Evolutionary conservation across 2,329 filamentous ascomycete genomes (phyloP), one percentile per base, ranked within the genome.

Genomic region (Aureobasidium musti): DNA sequence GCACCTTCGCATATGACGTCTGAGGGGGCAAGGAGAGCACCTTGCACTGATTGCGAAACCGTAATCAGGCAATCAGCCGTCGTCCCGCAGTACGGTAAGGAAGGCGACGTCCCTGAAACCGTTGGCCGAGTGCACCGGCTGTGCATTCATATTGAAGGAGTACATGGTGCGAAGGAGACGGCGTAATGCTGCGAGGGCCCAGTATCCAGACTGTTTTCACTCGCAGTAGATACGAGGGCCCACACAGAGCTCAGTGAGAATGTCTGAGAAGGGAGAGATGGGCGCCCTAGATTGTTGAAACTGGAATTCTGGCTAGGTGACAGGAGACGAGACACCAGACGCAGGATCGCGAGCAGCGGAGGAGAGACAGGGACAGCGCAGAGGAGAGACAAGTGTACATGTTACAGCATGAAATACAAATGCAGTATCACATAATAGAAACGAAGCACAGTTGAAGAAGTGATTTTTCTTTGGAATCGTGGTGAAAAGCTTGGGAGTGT

Each of bases 61-160:
- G 43, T 45, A 63, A 63, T 63, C 59, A 50, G 59, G 59, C 59
- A 50, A 52, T 52, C 59, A 63, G 59, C 59, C 59, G 59, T 41
- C 21, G 30, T 63, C 30, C 59, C 59, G 59, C 45, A 63, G 59
- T 35, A 49, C 59, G 21, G 59, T 61, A 23, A 30, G 59, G 45
- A 63, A 47, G 23, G 45, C 59, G 59, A 63, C 59, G 59, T 63
- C 59, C 59, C 59, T 63, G 59, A 52, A 63, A 63, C 59, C 41
- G 59, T 52, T 63, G 59, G 30, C 35, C 33, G 43, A 63, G 59
- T 41, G 45, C 35, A 61, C 41, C 57, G 57, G 57, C 43, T 49
- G 57, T 61, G 43, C 57, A 61, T 61, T 49, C 57, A 33, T 47
- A 61, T 43, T 61, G 57, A 37, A 61, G 57, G 57, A 61, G 57